Evolutionary conservation across 2,329 filamentous ascomycete species (phyloP), one percentile per base, ranked within the genome.

Genomic region (Alternaria brassicicola): DNA sequence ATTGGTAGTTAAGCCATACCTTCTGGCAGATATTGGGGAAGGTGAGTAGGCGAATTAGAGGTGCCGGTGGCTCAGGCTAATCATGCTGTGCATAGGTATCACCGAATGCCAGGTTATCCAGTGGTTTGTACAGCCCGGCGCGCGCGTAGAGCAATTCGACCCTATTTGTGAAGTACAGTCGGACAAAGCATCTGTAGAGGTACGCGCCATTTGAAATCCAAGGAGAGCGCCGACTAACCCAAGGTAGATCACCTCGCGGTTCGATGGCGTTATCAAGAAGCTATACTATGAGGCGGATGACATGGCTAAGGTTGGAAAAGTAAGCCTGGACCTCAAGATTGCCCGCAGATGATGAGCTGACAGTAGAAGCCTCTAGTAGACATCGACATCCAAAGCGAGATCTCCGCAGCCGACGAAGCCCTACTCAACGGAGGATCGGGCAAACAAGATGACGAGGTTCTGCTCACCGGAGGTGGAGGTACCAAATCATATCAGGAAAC

Each of bases 81-180:
- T 47, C 55, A 62, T 57, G 35, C 57, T 45, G 51, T 68, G 49
- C 39, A 52, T 52, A 95, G 95, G 95, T 54, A 99, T 98, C 72
- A 93, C 95, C 75, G 95, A 99, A 81, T 97, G 95, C 74, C 95
- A 99, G 79, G 92, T 99, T 72, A 98, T 98, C 72, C 95, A 99
- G 82, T 99, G 95, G 95, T 99, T 98, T 77, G 94, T 99, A 66
- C 90, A 97, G 79, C 93, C 96, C 48, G 94, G 93, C 57, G 95
- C 95, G 33, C 89, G 91, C 57, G 93, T 99, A 69, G 93, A 99
- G 81, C 94, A 99, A 81, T 99, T 97, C 85, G 95, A 96, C 69
- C 95, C 94, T 59, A 85, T 99, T 45, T 99, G 95, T 80, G 95
- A 99, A 81, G 96, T 99, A 42, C 95, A 98, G 78, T 97, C 93